These are phyloP conservation scores for Heliamphora exappendiculata DNA, from an alignment of 148 eudicot species.

Conservation along the genomic window DNA sequence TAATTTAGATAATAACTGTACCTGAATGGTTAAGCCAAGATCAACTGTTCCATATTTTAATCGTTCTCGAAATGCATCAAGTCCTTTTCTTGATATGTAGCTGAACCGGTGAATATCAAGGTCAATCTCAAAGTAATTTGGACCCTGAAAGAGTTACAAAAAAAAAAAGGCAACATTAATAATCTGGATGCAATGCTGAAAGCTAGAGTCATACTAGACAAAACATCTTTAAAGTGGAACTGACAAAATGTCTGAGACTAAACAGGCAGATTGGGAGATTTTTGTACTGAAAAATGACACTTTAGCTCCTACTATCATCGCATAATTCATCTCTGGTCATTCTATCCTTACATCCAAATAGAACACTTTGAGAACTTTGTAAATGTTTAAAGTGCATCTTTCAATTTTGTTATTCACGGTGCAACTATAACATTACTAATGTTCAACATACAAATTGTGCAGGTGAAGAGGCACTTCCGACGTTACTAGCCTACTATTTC, in stretches of 20 bases:
- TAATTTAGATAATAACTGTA: conserved; percentile 11
- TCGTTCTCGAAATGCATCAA: conserved; percentile 68
- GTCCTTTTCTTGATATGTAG: conserved; percentile 76
- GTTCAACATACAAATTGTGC: no score
- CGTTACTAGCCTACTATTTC: no score
- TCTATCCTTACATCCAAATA: background rate
- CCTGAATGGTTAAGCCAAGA: conserved; percentile 87
- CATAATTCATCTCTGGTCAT: no score
- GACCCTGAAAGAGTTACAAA: conserved; percentile 52
- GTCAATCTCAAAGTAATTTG: conserved; percentile 83
- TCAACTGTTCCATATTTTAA: conserved; percentile 61
- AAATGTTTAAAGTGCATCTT: no score
- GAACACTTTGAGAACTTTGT: no score
- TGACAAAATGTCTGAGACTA: background rate
- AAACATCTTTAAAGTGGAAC: background rate
- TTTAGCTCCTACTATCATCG: no score
- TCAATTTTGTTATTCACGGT: no score
- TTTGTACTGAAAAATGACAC: no score
- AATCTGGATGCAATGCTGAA: background rate
- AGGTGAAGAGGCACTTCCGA: no score
- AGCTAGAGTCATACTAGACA: background rate
- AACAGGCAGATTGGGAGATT: background rate
- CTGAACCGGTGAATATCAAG: conserved; percentile 90
- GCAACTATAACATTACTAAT: no score
- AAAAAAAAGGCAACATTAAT: background rate